Evolutionary conservation across 2,329 filamentous ascomycete genomes (phyloP).

Genomic region (Berkeleyomyces basicola): DNA sequence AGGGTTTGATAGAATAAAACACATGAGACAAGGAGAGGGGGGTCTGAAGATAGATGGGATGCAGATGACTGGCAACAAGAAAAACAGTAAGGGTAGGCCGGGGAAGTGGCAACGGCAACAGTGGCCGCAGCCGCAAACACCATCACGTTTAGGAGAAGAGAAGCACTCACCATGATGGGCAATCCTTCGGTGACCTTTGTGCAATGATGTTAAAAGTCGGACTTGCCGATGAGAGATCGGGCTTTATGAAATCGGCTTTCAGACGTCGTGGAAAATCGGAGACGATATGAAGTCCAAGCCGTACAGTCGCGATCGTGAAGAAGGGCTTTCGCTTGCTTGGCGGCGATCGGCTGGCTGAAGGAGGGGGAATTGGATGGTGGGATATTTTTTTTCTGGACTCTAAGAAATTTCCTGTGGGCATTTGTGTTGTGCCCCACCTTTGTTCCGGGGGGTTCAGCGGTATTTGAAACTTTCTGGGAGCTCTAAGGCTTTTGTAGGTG

Average conservation of each 20-base stretch:
- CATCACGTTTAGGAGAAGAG: not conserved
- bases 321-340: constrained; percentile 11
- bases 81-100: too few relatives aligned
- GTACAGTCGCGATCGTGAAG: constrained; percentile 6
- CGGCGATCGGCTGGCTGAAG: constrained; percentile 4
- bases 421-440: constrained; percentile 1
- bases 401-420: constrained; percentile 12
- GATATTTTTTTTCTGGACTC: constrained; percentile 8
- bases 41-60: too few relatives aligned
- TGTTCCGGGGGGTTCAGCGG: not conserved
- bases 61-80: too few relatives aligned
- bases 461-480: not conserved
- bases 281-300: constrained; percentile 3
- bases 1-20: not conserved
- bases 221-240: constrained; percentile 5
- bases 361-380: constrained; percentile 10
- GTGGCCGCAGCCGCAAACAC: not conserved
- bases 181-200: constrained; percentile 13
- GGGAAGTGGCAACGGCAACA: too few relatives aligned
- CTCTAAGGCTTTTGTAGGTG: not conserved
- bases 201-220: constrained; percentile 5
- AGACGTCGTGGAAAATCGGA: not conserved
- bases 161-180: constrained; percentile 20
- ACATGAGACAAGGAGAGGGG: too few relatives aligned
- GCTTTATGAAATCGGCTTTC: constrained; percentile 2